Evolutionary conservation across 208 protist species (phyloP), one percentile per base, ranked within the genome.

Genomic region (Leishmania tropica): DNA sequence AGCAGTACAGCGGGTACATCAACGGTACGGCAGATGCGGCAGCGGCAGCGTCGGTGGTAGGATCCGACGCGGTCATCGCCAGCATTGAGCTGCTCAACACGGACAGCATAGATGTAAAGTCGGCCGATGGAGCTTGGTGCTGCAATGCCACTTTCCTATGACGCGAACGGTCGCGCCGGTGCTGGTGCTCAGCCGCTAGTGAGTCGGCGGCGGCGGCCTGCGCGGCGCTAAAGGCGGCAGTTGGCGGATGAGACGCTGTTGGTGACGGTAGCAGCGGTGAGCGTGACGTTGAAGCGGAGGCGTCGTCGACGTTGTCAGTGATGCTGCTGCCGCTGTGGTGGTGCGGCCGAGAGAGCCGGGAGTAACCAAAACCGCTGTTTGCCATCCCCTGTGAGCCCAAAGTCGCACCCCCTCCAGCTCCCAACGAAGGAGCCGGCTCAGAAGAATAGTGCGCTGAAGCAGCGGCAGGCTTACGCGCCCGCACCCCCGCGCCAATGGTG

Each of bases 21-120:
- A 37, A 48, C 47, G 77, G 78, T 35, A 48, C 78, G 2, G 62
- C 65, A 13, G 54, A 31, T 3, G 75, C 53, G 10, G 64, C 81
- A 54, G 68, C 68, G 15, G 28, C 24, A 17, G 53, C 64, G 51
- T 75, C 1, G 17, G 54, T 37, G 11, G 65, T 51, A 15, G 68
- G 45, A 28, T 72, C 74, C 31, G 60, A n/a, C 2, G 78, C 83
- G 13, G 53, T 24, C 35, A 82, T 48, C 31, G 67, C 74, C 73
- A 81, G n/a, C 35, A 79, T 70, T 24, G 83, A 80, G 35, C 45
- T 37, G 8, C 47, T 54, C 53, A 82, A 67, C 15, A 68, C 74
- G 19, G 64, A 79, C 53, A 85, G 15, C 83, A 82, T 81, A 11
- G 83, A 85, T 11, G 65, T 42, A 31, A 80, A 80, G 48, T 76